These are phyloP conservation scores for Suhomyces sp. DNA, from an alignment of 805 yeast genomes.

Conservation along the genomic window DNA sequence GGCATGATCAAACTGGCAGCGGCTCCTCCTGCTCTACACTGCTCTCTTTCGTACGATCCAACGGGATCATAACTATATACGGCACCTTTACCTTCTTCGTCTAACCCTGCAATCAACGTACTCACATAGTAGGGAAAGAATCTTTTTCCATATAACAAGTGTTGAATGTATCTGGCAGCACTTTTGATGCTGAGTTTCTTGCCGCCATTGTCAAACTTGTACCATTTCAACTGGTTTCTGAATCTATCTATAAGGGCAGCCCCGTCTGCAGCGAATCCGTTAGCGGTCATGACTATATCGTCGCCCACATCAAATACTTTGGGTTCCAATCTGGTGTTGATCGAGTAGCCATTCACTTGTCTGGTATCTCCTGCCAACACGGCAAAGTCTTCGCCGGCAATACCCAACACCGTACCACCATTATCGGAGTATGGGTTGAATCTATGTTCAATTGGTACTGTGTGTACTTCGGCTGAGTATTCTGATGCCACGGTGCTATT, in stretches of 20 bases:
- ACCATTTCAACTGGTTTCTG: conserved; percentile 76
- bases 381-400: conserved; percentile 96
- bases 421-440: conserved; percentile 93
- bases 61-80: conserved; percentile 97
- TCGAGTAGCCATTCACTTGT: conserved; percentile 89
- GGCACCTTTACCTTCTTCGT: conserved; percentile 88
- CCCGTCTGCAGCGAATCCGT: conserved; percentile 96
- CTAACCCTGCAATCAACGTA: conserved; percentile 92
- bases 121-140: conserved; percentile 96
- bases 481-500: conserved; percentile 60
- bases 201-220: conserved; percentile 78
- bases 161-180: conserved; percentile 90
- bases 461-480: conserved; percentile 47
- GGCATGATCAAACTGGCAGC: conserved; percentile 97
- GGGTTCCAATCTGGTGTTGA: conserved; percentile 89
- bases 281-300: conserved; percentile 81
- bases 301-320: conserved; percentile 89
- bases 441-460: conserved; percentile 80
- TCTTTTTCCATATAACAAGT: conserved; percentile 84
- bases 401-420: conserved; percentile 96
- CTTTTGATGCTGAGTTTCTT: conserved; percentile 64
- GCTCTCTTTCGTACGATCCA: conserved; percentile 96
- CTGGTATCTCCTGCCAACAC: conserved; percentile 98
- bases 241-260: conserved; percentile 77
- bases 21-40: conserved; percentile 97